Base-by-base conservation (phyloP, 768 basidiomycete species). In the Termitomyces sp. region DNA sequence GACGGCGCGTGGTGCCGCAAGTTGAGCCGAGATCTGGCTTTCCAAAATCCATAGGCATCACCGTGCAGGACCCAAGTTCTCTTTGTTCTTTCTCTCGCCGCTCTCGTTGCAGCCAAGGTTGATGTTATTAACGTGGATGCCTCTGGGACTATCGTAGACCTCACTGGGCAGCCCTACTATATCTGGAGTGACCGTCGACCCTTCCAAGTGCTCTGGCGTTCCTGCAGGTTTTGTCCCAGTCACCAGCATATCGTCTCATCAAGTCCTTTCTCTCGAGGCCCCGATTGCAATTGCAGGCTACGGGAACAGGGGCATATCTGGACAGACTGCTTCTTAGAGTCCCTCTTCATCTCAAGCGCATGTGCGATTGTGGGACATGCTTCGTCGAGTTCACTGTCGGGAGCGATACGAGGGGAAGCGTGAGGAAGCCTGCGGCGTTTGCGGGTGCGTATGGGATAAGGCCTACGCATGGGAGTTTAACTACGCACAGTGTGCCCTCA, bases 361-460 rank as follows among this genome's bases (percentile, higher is more conserved):
- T 23, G 23, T 23, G 23, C 23, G 23, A 23, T 23, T 23, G 23
- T 23, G 23, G 23, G 23, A 23, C 23, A 23, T 23, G 23, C 23
- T 23, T 23, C 23, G 55, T 76, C 33, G 75, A 76, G 54, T 75
- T 74, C 61, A 67, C 72, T 0, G 71, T 76, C 20, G 75, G 75
- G 23, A 76, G 72, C 58, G 75, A 76, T 66, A 76, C 75, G 18
- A 63, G 74, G 50, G 75, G 75, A 2, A 76, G 74, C 56, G 72
- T 77, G 16, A 67, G 23, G 1, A 23, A 23, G 23, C 23, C 23
- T 23, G 23, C 23, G 23, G 23, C 23, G 23, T 23, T 23, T 2
- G 23, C 23, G 23, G 23, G 23, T 23, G 23, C 23, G 23, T 23
- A 23, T 23, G 23, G 23, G 23, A 23, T 23, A 23, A 23, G 23